phyloP scores from a whole-genome alignment of 1,139 yeast species.

The Suhomyces choctaworum region DNA sequence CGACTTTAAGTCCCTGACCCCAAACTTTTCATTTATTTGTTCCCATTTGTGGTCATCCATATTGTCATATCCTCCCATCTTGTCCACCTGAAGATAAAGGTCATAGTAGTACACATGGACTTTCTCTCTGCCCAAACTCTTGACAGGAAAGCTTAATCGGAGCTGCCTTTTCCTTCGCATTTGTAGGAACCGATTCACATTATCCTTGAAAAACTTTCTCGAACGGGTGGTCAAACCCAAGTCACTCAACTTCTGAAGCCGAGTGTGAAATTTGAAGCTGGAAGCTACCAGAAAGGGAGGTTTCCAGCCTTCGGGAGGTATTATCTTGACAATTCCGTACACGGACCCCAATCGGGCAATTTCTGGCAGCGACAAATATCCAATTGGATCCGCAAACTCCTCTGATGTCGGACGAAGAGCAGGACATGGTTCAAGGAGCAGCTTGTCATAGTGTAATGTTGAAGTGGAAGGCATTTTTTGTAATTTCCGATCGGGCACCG shows the following conservation, averaged over 20 bases:
- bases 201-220: constrained; percentile 59
- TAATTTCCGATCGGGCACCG: constrained; percentile 2
- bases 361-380: constrained; percentile 54
- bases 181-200: constrained; percentile 55
- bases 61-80: constrained; percentile 24
- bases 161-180: constrained; percentile 42
- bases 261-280: constrained; percentile 60
- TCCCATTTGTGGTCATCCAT: constrained; percentile 35
- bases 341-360: constrained; percentile 52
- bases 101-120: constrained; percentile 51
- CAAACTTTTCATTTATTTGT: constrained; percentile 29
- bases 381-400: constrained; percentile 64
- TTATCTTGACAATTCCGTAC: constrained; percentile 65
- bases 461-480: neutral
- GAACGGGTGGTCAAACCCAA: constrained; percentile 63
- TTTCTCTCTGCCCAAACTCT: constrained; percentile 4
- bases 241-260: constrained; percentile 64
- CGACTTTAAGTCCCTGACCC: constrained; percentile 19
- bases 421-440: constrained; percentile 49
- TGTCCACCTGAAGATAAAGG: constrained; percentile 48
- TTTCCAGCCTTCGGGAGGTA: constrained; percentile 61
- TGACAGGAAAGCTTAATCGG: constrained; percentile 25
- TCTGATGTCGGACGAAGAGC: constrained; percentile 51
- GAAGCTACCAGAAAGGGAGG: constrained; percentile 52
- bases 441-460: constrained; percentile 27